Conservation (phyloP, 139 green algal species). For the Ettlia oleoabundans region DNA sequence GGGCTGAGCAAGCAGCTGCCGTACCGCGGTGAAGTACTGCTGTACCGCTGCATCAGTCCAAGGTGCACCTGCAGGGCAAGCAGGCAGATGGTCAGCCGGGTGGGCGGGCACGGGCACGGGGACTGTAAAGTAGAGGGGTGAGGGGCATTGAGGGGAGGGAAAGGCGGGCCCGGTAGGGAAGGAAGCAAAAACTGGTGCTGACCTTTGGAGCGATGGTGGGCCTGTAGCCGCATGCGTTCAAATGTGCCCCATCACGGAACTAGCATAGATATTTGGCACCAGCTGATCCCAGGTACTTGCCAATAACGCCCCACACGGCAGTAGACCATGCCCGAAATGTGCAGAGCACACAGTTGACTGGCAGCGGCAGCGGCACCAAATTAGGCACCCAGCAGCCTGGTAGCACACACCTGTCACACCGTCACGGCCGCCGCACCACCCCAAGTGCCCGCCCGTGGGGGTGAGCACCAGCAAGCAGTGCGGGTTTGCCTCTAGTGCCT, state of each 20-base stretch:
- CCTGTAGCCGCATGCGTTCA: too few species aligned
- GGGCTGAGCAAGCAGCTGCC: constrained; percentile 34
- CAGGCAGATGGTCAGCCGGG: not conserved
- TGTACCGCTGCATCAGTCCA: constrained; percentile 73
- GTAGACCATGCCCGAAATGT: too few species aligned
- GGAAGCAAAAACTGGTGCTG: too few species aligned
- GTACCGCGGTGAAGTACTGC: constrained; percentile 65
- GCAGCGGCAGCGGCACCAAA: not conserved
- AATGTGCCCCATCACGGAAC: too few species aligned
- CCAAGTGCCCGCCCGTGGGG: constrained; percentile 80
- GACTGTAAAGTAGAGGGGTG: too few species aligned
- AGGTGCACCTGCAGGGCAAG: constrained; percentile 55
- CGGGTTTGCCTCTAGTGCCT: constrained; percentile 67
- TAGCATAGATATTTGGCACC: too few species aligned
- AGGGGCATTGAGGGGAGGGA: too few species aligned
- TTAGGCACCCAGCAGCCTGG: not conserved
- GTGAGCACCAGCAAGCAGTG: constrained; percentile 75
- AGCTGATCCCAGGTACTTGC: too few species aligned
- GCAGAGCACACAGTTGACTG: not conserved
- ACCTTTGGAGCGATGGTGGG: too few species aligned
- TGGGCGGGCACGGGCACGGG: too few species aligned
- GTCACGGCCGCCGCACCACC: constrained; percentile 70
- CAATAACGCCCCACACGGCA: too few species aligned
- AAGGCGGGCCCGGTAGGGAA: too few species aligned
- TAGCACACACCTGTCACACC: constrained; percentile 48